Percentiles rank a stretch among this genome's conserved stretches.
These are phyloP conservation scores for Pseudofabraea citricarpa DNA, from an alignment of 2,329 filamentous ascomycete species.

Conservation along the genomic window DNA sequence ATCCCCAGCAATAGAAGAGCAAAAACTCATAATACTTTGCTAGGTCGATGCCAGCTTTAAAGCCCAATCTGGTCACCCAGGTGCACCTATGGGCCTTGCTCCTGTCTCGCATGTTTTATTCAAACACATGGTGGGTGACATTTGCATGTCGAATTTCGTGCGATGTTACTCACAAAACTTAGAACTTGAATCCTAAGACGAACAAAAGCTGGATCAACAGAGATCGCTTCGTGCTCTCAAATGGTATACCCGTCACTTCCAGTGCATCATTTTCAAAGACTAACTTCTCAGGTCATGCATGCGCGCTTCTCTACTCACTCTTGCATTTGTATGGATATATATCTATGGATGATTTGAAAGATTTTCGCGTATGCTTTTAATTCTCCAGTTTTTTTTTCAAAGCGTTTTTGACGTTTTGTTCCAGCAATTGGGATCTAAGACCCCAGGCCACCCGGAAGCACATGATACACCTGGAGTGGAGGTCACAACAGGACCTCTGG, in stretches of 20 bases:
- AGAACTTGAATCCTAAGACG: slow-evolving; percentile 99
- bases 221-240: not conserved
- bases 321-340: slow-evolving; percentile 97
- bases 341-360: slow-evolving; percentile 86
- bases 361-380: slow-evolving; percentile 73
- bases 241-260: not conserved
- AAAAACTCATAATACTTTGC: slow-evolving; percentile 15
- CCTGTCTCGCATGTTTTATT: too few relatives aligned
- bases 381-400: slow-evolving; percentile 1
- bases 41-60: slow-evolving; percentile 96
- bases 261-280: not conserved
- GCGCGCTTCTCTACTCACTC: slow-evolving; percentile 98
- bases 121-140: too few relatives aligned
- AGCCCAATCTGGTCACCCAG: slow-evolving; percentile 97
- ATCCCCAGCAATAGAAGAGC: slow-evolving; percentile 1
- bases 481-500: slow-evolving; percentile 96
- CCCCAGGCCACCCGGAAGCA: slow-evolving; percentile 91
- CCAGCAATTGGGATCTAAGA: slow-evolving; percentile 62
- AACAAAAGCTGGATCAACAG: slow-evolving; percentile 52
- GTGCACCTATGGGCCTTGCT: slow-evolving; percentile 99
- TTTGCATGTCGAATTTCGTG: slow-evolving; percentile 64
- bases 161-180: slow-evolving; percentile 97
- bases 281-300: slow-evolving; percentile 64
- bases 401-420: slow-evolving; percentile 14
- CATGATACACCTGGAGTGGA: slow-evolving; percentile 96